phyloP scores from a whole-genome alignment of 768 basidiomycete genomes.

The Goffeauzyma gilvescens region DNA sequence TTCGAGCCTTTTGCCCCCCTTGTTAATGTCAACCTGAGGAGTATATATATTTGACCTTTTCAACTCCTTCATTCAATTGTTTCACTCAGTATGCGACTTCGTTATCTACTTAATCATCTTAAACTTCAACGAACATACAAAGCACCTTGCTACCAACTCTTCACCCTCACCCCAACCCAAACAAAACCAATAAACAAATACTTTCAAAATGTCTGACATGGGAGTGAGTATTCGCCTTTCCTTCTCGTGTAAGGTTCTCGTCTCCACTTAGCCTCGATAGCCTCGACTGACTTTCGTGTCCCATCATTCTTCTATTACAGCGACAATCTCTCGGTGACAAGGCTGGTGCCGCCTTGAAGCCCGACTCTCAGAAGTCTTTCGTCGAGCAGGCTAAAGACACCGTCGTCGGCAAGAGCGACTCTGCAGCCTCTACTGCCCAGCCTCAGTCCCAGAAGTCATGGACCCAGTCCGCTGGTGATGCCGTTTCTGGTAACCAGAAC shows the following conservation, averaged over 20 bases:
- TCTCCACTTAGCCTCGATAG: not conserved
- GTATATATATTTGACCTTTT: too few species aligned
- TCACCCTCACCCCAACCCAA: constrained; percentile 9
- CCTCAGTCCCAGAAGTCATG: constrained; percentile 19
- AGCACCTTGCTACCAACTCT: not conserved
- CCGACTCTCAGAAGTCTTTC: constrained; percentile 27
- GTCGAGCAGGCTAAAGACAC: constrained; percentile 25
- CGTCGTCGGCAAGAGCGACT: constrained; percentile 11
- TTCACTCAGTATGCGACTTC: too few species aligned
- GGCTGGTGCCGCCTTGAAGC: constrained; percentile 27
- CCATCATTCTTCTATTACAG: not conserved
- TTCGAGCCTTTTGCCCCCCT: too few species aligned
- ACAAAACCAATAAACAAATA: constrained; percentile 12
- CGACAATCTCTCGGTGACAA: constrained; percentile 30
- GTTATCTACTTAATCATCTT: too few species aligned
- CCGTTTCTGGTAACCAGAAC: constrained; percentile 26
- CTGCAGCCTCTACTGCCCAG: constrained; percentile 23
- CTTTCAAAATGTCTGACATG: constrained; percentile 29
- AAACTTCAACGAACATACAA: not conserved
- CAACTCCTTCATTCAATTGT: too few species aligned
- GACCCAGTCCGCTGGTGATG: constrained; percentile 16
- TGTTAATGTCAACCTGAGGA: too few species aligned
- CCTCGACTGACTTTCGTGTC: not conserved
- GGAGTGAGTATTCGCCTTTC: constrained; percentile 6
- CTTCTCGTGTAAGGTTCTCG: not conserved